These are phyloP conservation scores for Chrysopogon serrulatus DNA, from an alignment of 176 grass and related monocot genomes.

Conservation along the genomic window DNA sequence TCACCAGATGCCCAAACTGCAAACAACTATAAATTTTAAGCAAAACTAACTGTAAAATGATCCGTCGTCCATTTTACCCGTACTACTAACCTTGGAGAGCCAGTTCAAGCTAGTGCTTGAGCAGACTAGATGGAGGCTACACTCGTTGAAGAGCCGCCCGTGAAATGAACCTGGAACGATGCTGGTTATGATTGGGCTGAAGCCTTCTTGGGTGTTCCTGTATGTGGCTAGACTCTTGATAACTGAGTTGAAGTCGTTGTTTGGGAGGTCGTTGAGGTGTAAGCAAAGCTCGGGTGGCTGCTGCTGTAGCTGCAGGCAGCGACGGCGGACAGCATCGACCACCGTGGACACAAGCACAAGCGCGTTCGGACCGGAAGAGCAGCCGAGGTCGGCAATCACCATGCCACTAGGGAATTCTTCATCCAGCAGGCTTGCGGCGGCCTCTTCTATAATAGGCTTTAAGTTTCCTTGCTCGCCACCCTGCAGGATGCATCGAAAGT, in stretches of 20 bases:
- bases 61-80: no score
- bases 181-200: not conserved
- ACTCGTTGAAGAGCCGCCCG: not conserved
- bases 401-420: not conserved
- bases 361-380: slow-evolving; percentile 14
- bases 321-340: not conserved
- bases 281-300: not conserved
- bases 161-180: slow-evolving; percentile 18
- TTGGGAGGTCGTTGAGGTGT: slow-evolving; percentile 2
- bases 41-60: no score
- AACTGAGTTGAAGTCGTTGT: slow-evolving; percentile 16
- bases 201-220: not conserved
- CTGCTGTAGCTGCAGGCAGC: not conserved
- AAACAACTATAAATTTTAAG: no score
- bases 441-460: slow-evolving; percentile 8
- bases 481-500: not conserved
- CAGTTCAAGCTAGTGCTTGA: not conserved
- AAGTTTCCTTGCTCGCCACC: not conserved
- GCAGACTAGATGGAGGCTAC: slow-evolving; percentile 3
- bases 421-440: not conserved
- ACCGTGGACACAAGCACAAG: not conserved
- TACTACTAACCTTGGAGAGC: slow-evolving; percentile 18
- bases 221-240: not conserved
- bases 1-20: no score
- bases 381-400: not conserved